Conservation (phyloP, 1,139 yeast species). For the Pichia sp. region DNA sequence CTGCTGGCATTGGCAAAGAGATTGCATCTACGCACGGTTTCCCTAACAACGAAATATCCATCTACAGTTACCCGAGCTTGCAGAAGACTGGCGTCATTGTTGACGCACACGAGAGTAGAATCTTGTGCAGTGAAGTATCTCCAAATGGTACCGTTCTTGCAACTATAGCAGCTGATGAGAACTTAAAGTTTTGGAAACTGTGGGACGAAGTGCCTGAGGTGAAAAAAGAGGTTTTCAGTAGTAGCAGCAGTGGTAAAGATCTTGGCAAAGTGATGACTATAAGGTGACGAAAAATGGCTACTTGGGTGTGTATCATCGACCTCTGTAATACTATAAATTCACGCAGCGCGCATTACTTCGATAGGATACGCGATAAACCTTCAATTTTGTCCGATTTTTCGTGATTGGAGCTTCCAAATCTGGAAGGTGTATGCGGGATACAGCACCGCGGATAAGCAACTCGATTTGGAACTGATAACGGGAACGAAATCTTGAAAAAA, state of each 20-base stretch:
- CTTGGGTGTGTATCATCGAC: no score
- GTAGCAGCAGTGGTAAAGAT: constrained; percentile 17
- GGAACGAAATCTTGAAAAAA: no score
- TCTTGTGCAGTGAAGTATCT: constrained; percentile 73
- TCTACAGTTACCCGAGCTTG: constrained; percentile 81
- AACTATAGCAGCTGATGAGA: constrained; percentile 95
- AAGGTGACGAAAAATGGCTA: no score
- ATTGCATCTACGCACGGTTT: constrained; percentile 92
- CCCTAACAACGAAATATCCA: constrained; percentile 77
- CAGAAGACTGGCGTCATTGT: constrained; percentile 84
- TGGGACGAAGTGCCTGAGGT: constrained; percentile 43
- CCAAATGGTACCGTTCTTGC: constrained; percentile 90
- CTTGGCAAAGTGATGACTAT: constrained; percentile 19
- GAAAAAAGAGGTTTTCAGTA: constrained; percentile 25
- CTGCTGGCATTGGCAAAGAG: constrained; percentile 68
- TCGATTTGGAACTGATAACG: no score
- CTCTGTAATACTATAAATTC: no score
- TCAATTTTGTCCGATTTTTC: no score
- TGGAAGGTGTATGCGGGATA: no score
- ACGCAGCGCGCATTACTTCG: no score
- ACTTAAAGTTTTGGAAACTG: constrained; percentile 89
- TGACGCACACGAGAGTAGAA: constrained; percentile 86
- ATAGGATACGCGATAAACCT: no score
- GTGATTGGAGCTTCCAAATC: no score
- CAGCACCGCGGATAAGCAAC: no score